These are phyloP conservation scores for Aspergillus texensis DNA, from an alignment of 2,329 filamentous ascomycete genomes.

Conservation along the genomic window DNA sequence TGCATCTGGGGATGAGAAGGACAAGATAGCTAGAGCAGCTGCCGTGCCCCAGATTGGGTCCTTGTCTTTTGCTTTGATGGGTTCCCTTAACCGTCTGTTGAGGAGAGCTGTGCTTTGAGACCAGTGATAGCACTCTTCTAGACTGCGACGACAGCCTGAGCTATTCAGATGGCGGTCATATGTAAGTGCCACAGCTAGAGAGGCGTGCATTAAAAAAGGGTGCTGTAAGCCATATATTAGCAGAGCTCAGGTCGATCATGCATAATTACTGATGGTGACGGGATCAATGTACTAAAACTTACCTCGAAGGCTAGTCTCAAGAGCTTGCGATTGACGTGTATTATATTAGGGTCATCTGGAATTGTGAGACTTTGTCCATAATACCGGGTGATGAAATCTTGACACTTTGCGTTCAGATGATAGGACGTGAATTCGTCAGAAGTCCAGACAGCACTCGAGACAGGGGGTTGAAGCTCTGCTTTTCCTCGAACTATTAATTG, in stretches of 20 bases:
- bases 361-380: slow-evolving; percentile 41
- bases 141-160: slow-evolving; percentile 25
- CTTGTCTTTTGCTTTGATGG: slow-evolving; percentile 39
- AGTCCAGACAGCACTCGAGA: slow-evolving; percentile 40
- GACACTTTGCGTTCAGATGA: slow-evolving; percentile 43
- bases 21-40: slow-evolving; percentile 44
- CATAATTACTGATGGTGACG: not conserved
- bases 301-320: slow-evolving; percentile 44
- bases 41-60: slow-evolving; percentile 54
- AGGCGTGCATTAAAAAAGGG: slow-evolving; percentile 52
- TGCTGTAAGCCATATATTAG: slow-evolving; percentile 33
- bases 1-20: slow-evolving; percentile 46
- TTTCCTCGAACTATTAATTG: slow-evolving; percentile 21
- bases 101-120: slow-evolving; percentile 47
- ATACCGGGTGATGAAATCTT: slow-evolving; percentile 48
- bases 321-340: slow-evolving; percentile 43
- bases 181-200: slow-evolving; percentile 45
- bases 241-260: not conserved
- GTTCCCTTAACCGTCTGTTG: slow-evolving; percentile 38
- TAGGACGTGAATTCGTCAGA: slow-evolving; percentile 35
- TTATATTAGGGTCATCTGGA: slow-evolving; percentile 42
- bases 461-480: slow-evolving; percentile 24
- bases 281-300: slow-evolving; percentile 21
- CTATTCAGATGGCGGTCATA: slow-evolving; percentile 37
- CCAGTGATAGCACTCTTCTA: slow-evolving; percentile 50